These are phyloP conservation scores for Globisporangium irregulare DNA, from an alignment of 352 stramenopile species.

Conservation along the genomic window DNA sequence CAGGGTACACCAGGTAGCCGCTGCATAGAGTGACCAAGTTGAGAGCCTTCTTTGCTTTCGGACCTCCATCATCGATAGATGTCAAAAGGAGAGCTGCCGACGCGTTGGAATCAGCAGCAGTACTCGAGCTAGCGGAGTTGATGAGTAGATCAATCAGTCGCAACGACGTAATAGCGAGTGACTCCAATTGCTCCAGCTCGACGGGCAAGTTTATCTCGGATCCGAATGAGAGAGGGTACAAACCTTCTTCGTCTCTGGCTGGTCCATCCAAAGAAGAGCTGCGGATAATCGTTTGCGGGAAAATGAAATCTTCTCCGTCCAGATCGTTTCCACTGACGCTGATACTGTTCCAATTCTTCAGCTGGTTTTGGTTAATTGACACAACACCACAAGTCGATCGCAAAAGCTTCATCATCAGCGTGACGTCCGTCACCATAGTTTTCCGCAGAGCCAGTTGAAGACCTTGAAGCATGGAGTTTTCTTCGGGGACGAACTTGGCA, in stretches of 20 bases:
- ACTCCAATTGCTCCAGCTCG: conserved; percentile 30
- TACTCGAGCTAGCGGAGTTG: conserved; percentile 6
- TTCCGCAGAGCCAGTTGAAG: conserved; percentile 49
- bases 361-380: conserved; percentile 16
- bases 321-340: conserved; percentile 5
- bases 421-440: conserved; percentile 46
- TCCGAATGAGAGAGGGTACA: conserved; percentile 39
- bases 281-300: conserved; percentile 9
- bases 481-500: conserved; percentile 33
- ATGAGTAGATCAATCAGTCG: conserved; percentile 45
- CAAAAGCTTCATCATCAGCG: conserved; percentile 62
- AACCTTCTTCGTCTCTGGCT: conserved; percentile 5
- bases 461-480: conserved; percentile 37
- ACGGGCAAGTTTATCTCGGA: conserved; percentile 19
- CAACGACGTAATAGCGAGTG: conserved; percentile 43
- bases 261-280: conserved; percentile 4
- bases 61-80: conserved; percentile 40
- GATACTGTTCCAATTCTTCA: conserved; percentile 19
- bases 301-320: conserved; percentile 13
- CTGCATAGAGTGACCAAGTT: conserved; percentile 56
- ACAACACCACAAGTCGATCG: conserved; percentile 34
- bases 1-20: conserved; percentile 47
- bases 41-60: conserved; percentile 32
- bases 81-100: conserved; percentile 33
- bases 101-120: conserved; percentile 1